Conservation (phyloP, 805 yeast genomes). For the Starmerella powellii region DNA sequence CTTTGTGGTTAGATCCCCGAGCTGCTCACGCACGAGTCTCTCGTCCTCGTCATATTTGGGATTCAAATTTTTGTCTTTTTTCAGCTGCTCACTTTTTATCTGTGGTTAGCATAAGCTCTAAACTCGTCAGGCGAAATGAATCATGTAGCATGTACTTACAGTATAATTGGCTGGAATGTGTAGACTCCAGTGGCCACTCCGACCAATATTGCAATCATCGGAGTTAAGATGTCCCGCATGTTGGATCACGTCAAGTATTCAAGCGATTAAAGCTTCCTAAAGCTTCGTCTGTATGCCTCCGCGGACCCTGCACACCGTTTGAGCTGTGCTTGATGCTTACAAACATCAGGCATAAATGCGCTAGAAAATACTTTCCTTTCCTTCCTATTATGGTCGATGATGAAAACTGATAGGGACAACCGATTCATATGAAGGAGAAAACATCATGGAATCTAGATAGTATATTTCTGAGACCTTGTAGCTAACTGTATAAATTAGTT, state of each 20-base stretch:
- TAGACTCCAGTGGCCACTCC: conserved; percentile 23
- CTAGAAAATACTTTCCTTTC: not conserved
- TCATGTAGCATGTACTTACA: conserved; percentile 20
- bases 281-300: too few relatives aligned
- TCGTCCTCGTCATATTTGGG: conserved; percentile 22
- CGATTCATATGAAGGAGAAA: conserved; percentile 23
- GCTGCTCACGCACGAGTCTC: conserved; percentile 6
- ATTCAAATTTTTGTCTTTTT: conserved; percentile 23
- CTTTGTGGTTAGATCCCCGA: conserved; percentile 15
- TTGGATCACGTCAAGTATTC: not conserved
- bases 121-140: not conserved
- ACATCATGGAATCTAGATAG: conserved; percentile 27
- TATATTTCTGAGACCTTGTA: conserved; percentile 25
- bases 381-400: conserved; percentile 20
- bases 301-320: too few relatives aligned
- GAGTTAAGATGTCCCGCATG: conserved; percentile 19
- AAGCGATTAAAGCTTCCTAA: too few relatives aligned
- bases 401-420: conserved; percentile 31
- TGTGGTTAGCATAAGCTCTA: not conserved
- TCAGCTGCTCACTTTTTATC: conserved; percentile 22
- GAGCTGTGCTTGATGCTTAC: too few relatives aligned
- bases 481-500: too few relatives aligned
- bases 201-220: conserved; percentile 19
- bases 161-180: conserved; percentile 24
- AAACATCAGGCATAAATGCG: not conserved